Percentiles rank a stretch among this genome's conserved stretches.
Conservation (phyloP, 345 rosid genomes). For the Corymbia maculata region DNA sequence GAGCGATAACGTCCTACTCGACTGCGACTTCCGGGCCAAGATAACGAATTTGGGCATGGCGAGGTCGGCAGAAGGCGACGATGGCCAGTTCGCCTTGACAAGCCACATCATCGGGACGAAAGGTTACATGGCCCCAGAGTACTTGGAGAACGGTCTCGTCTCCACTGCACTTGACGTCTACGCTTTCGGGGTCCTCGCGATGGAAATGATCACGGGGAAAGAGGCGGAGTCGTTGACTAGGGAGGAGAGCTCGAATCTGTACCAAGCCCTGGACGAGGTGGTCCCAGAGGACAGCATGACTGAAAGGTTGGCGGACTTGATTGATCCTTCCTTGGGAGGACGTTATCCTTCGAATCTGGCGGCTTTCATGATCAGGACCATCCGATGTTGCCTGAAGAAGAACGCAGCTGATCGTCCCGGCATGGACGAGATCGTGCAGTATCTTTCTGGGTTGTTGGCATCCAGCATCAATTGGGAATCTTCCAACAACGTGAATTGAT, state of each 20-base stretch:
- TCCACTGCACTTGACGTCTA: slow-evolving; percentile 28
- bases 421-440: slow-evolving; percentile 45
- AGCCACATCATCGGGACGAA: slow-evolving; percentile 12
- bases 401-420: slow-evolving; percentile 53
- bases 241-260: slow-evolving; percentile 7
- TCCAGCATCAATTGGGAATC: slow-evolving; percentile 24
- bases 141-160: slow-evolving; percentile 21
- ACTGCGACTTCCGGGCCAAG: slow-evolving; percentile 24
- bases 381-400: slow-evolving; percentile 17
- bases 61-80: slow-evolving; percentile 14
- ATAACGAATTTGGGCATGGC: slow-evolving; percentile 30
- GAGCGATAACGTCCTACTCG: slow-evolving; percentile 26
- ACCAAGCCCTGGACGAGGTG: slow-evolving; percentile 3
- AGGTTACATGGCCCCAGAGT: slow-evolving; percentile 40
- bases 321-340: slow-evolving; percentile 31
- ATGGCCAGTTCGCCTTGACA: slow-evolving; percentile 1
- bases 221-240: slow-evolving; percentile 15
- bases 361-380: neutral
- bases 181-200: slow-evolving; percentile 36
- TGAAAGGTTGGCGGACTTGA: neutral
- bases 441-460: slow-evolving; percentile 33
- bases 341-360: neutral
- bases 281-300: slow-evolving; percentile 1
- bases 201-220: slow-evolving; percentile 32
- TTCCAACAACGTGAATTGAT: neutral